Evolutionary conservation across 805 yeast species (phyloP), one percentile per base, ranked within the genome.

Genomic region (Teunomyces kruisii): DNA sequence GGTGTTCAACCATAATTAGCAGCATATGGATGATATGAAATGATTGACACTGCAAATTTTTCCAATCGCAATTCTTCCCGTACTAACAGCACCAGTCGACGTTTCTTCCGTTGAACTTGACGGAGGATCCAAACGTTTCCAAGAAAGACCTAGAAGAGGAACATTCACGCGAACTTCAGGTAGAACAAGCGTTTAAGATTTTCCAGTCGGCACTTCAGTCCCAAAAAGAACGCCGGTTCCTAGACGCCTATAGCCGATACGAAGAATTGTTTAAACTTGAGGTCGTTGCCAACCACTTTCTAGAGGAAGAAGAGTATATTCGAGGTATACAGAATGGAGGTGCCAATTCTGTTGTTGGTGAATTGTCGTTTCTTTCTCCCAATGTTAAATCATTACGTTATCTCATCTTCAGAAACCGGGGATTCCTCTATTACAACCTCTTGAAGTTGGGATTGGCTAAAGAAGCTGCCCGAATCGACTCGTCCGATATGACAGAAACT

Each of bases 121-220:
- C 78, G 32, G 92, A 86, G 45, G 95, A 87, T 57, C 88, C 86
- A 41, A 65, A 78, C 4, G 66, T 65, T 14, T 70, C 79, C 29
- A 92, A 88, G 51, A 68, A 70, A 47, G 75, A 68, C 44, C 53
- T 64, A 32, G 86, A 84, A 28, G 96, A 91, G 51, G 92, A 89
- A 51, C 96, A 90, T 57, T 86, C 97, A 1, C 72, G 96, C 39
- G 99, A 94, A 60, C 70, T 92, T 17, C 97, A 92, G 66, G 76
- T 83, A 15, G 98, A 94, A 62, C 87, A 86, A 57, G 94, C 96
- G 3, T 84, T 86, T 61, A 81, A 80, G 52, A 65, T 83, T 9
- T 89, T 86, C 59, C 88, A 88, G 54, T 64, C 66, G 15, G 97
- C 97, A 0, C 68, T 94, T 36, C 62, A 65, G 8, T 67, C 67